phyloP scores from a whole-genome alignment of 2,329 filamentous ascomycete species.

The Fusarium ramigenum region DNA sequence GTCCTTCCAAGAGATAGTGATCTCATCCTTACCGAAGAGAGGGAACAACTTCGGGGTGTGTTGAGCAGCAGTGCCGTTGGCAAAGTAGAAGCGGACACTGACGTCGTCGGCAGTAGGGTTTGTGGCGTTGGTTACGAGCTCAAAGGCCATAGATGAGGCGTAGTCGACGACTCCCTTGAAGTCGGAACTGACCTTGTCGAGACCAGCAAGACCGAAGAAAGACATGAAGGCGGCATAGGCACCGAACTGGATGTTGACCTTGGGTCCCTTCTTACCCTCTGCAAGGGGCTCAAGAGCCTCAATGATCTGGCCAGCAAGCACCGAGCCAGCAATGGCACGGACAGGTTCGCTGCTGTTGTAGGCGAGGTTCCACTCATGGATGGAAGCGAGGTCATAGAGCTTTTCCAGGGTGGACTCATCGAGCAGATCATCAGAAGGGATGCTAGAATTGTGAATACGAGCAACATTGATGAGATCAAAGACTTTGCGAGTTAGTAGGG shows the following conservation, averaged over 20 bases:
- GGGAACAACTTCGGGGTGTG: conserved; percentile 64
- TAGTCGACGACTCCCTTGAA: conserved; percentile 87
- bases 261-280: conserved; percentile 49
- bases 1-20: conserved; percentile 71
- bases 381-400: conserved; percentile 78
- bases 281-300: conserved; percentile 63
- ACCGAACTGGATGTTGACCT: conserved; percentile 65
- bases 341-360: conserved; percentile 79
- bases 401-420: conserved; percentile 67
- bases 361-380: conserved; percentile 83
- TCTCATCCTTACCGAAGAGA: conserved; percentile 66
- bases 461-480: conserved; percentile 70
- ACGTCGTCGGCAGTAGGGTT: conserved; percentile 58
- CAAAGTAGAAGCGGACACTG: conserved; percentile 68
- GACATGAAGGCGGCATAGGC: conserved; percentile 70
- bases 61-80: conserved; percentile 64
- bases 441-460: conserved; percentile 67
- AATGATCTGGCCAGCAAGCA: conserved; percentile 65
- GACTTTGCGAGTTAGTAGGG: conserved; percentile 50
- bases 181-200: conserved; percentile 61
- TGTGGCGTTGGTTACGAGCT: conserved; percentile 68
- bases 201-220: conserved; percentile 68
- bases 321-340: conserved; percentile 66
- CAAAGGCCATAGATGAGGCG: conserved; percentile 82
- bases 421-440: conserved; percentile 68